These are phyloP conservation scores for Trichoderma breve DNA, from an alignment of 2,329 filamentous ascomycete species.

Conservation along the genomic window DNA sequence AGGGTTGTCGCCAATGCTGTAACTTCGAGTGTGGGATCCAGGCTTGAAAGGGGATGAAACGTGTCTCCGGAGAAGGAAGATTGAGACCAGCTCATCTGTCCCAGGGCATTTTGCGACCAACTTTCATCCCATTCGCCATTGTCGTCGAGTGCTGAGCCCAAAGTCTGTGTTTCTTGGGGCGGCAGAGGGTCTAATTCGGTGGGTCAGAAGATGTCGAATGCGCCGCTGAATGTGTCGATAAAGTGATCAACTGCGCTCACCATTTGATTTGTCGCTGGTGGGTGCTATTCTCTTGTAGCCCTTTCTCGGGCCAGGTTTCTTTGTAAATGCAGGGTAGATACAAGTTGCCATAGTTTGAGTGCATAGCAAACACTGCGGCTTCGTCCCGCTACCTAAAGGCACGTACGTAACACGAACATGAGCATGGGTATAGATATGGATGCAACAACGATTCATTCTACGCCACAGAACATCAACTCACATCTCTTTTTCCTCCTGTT, in stretches of 20 bases:
- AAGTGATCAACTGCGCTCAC: neutral
- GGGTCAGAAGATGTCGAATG: neutral
- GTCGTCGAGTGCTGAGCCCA: neutral
- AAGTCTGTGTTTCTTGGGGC: neutral
- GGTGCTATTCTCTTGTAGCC: neutral
- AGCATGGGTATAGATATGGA: neutral
- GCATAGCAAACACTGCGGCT: neutral
- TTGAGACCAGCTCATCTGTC: neutral
- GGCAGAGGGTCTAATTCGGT: neutral
- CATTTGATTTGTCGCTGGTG: neutral
- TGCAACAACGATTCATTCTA: neutral
- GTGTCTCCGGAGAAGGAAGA: neutral
- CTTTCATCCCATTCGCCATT: neutral
- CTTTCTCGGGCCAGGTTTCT: neutral
- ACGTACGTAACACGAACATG: neutral
- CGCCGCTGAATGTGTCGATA: neutral
- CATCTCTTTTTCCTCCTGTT: neutral
- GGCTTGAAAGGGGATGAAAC: neutral
- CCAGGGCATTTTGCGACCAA: neutral
- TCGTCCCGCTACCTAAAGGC: neutral
- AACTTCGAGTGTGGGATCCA: neutral
- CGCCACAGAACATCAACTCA: neutral
- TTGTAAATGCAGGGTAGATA: neutral
- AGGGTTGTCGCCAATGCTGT: neutral
- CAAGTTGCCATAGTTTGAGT: neutral